Conservation (phyloP, 192 early-diverging fungal species). For the Coemansia sp. region DNA sequence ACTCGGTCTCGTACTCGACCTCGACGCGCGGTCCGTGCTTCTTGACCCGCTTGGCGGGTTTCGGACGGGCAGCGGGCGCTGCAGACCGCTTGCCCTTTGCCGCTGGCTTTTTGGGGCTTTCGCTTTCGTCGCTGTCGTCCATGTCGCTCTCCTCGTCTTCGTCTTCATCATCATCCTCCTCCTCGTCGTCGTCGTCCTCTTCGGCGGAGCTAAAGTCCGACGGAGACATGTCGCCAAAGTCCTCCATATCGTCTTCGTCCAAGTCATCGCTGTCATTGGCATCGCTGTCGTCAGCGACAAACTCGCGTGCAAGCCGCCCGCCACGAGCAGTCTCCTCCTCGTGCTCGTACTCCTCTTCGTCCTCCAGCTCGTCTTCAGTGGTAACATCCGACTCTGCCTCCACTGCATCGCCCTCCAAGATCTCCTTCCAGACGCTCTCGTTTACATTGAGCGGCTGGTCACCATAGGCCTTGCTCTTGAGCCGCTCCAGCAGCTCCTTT, state of each 20-base stretch:
- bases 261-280: conserved; percentile 8
- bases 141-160: conserved; percentile 63
- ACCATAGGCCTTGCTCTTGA: conserved; percentile 91
- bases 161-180: conserved; percentile 54
- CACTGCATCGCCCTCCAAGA: conserved; percentile 72
- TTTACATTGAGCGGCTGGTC: conserved; percentile 95
- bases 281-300: conserved; percentile 46
- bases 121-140: conserved; percentile 33
- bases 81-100: conserved; percentile 37
- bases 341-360: conserved; percentile 50
- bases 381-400: conserved; percentile 62
- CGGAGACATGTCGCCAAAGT: conserved; percentile 27
- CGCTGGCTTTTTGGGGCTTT: conserved; percentile 31
- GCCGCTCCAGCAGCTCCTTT: conserved; percentile 88
- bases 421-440: conserved; percentile 82
- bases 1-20: conserved; percentile 56
- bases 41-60: conserved; percentile 41
- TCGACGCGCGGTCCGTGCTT: conserved; percentile 53
- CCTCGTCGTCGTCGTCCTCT: conserved; percentile 59
- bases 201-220: conserved; percentile 59
- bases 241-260: conserved; percentile 44
- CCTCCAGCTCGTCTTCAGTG: conserved; percentile 63
- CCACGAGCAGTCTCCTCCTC: conserved; percentile 53
- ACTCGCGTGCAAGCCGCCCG: conserved; percentile 52
- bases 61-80: conserved; percentile 15